Conservation (phyloP, 257 asterid species). For the Solanum ahanhuiri region DNA sequence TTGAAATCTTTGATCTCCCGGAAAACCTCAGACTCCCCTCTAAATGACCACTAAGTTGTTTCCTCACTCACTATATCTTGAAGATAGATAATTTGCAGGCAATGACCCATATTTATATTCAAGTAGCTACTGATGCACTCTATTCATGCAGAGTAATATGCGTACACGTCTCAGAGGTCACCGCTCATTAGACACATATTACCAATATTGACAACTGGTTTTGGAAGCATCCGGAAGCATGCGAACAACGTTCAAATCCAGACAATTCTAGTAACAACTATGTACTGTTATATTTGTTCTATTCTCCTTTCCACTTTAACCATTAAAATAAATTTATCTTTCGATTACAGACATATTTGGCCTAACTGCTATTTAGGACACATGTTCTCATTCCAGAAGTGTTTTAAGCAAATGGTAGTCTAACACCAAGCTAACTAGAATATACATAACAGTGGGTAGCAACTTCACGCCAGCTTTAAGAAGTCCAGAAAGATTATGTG, state of each 20-base stretch:
- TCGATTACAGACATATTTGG: not conserved
- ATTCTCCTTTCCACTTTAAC: not conserved
- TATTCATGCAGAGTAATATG: not conserved
- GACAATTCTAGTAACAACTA: not conserved
- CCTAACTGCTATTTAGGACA: not conserved
- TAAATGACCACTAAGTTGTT: not conserved
- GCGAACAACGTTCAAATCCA: not conserved
- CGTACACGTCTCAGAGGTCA: not conserved
- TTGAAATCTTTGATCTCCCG: not conserved
- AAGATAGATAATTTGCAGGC: not conserved
- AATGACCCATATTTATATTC: not conserved
- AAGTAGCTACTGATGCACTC: not conserved
- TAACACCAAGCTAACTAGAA: not conserved
- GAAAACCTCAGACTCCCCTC: not conserved
- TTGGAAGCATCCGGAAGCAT: not conserved
- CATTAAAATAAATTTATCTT: not conserved
- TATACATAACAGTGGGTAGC: not conserved
- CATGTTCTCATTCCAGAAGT: not conserved
- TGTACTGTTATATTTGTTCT: not conserved
- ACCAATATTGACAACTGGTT: not conserved
- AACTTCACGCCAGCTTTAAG: not conserved
- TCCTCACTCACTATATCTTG: not conserved
- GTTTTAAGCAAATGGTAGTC: not conserved
- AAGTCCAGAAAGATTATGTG: not conserved
- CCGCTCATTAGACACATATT: not conserved